Evolutionary conservation across 805 yeast species (phyloP), one percentile per base, ranked within the genome.

Genomic region (Candida quercuum): DNA sequence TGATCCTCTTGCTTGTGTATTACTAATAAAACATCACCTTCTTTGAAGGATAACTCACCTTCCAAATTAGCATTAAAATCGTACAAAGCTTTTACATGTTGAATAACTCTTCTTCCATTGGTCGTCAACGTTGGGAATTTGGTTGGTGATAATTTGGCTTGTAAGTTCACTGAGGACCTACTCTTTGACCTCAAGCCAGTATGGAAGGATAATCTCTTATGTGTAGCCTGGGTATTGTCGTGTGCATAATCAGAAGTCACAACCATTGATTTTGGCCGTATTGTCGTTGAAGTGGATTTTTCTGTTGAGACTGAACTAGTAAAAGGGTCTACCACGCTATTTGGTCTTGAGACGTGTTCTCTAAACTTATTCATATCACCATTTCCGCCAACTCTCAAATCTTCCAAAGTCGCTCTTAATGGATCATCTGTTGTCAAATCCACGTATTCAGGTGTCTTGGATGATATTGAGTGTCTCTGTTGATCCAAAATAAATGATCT

Each of bases 1-100:
- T 84, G 84, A 47, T 79, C 86, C 17, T 78, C 79, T 52, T 78
- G 84, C 67, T 65, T 72, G 32, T 66, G 68, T 14, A 77, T 48
- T 3, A 79, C 72, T 39, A 75, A 59, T 33, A 79, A 52, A 3
- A 69, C 50, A 44, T 80, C 86, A 40, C 74, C 76, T 49, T 76
- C 76, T 31, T 72, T 66, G 62, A 79, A 80, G 7, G 74, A 59
- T 8, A 78, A 65, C 43, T 79, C 86, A 37, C 74, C 80, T 13
- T 78, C 76, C 19, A 78, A 73, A 3, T 70, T 71, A 0, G 84
- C 82, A 3, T 67, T 61, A 57, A 78, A 79, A 36, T 71, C 79
- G 46, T 72, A 80, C 36, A 67, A 63, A 0, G 86, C 85, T 31
- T 69, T 66, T 14, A 70, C 64, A 43, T 78, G 75, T 32, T 66